A percentile compares a stretch with the other conserved stretches of the same genome.
These are phyloP conservation scores for Didymella pinodella DNA, from an alignment of 2,329 filamentous ascomycete genomes.

Conservation along the genomic window DNA sequence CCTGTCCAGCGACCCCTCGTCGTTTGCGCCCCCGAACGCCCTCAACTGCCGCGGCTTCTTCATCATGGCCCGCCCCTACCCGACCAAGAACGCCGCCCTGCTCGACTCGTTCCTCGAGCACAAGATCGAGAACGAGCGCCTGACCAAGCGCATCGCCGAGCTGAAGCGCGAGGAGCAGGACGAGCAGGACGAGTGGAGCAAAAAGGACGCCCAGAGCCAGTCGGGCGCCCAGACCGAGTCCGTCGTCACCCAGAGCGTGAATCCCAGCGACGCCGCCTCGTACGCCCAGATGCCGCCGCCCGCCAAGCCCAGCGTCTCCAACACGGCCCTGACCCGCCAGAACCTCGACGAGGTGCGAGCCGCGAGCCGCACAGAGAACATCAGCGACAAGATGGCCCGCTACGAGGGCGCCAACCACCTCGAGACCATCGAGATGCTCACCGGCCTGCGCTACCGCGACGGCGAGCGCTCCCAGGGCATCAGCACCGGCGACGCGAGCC, in stretches of 20 bases:
- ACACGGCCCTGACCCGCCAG: conserved; percentile 76
- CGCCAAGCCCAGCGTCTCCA: conserved; percentile 68
- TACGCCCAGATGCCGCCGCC: conserved; percentile 70
- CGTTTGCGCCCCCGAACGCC: conserved; percentile 66
- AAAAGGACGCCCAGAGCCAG: conserved; percentile 61
- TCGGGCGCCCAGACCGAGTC: conserved; percentile 17
- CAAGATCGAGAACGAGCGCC: conserved; percentile 92
- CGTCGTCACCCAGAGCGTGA: conserved; percentile 55
- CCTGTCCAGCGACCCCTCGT: conserved; percentile 73
- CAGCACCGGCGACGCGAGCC: conserved; percentile 83
- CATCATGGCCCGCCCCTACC: conserved; percentile 90
- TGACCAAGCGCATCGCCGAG: conserved; percentile 84
- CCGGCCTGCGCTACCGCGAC: conserved; percentile 84
- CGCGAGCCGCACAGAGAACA: conserved; percentile 73
- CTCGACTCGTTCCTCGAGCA: conserved; percentile 95
- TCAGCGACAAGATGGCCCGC: conserved; percentile 83
- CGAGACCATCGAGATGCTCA: conserved; percentile 92
- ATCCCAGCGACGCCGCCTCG: conserved; percentile 49
- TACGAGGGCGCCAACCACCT: conserved; percentile 77
- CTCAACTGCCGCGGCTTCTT: conserved; percentile 86
- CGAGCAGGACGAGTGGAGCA: conserved; percentile 72
- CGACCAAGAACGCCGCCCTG: conserved; percentile 82
- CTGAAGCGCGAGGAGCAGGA: conserved; percentile 85
- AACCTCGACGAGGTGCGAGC: conserved; percentile 78
- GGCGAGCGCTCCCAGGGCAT: conserved; percentile 89